Conservation (phyloP, 495 filamentous ascomycete species). For the Polyplosphaeria fusca region DNA sequence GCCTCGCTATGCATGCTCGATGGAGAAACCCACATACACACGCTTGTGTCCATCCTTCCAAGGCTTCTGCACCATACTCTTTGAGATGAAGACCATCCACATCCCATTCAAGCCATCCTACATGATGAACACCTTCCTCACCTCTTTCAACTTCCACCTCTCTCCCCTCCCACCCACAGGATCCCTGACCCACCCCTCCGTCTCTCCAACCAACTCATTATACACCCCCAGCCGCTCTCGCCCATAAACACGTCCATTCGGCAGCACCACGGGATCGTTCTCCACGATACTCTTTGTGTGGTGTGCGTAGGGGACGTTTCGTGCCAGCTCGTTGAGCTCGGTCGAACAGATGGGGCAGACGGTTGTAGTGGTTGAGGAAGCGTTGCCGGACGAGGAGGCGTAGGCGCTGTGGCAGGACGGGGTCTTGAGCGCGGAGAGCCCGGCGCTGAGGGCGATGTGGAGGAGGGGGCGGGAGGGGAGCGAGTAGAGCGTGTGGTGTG, state of each 20-base stretch:
- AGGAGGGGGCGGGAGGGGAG: conserved; percentile 80
- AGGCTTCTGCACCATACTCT: no score
- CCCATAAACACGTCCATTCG: conserved; percentile 84
- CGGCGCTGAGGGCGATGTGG: conserved; percentile 85
- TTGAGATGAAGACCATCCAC: no score
- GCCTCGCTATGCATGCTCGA: conserved; percentile 9
- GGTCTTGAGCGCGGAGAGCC: conserved; percentile 91
- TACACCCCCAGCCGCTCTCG: conserved; percentile 68
- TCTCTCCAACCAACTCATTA: conserved; percentile 67
- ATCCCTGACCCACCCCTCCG: conserved; percentile 71
- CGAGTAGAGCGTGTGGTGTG: conserved; percentile 83
- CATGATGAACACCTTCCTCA: conserved; percentile 85
- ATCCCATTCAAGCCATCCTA: no score
- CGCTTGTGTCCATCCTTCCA: no score
- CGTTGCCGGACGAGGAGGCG: conserved; percentile 57
- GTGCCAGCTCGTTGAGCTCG: conserved; percentile 87
- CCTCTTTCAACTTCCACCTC: conserved; percentile 55
- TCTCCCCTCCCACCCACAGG: conserved; percentile 57
- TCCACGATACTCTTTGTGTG: conserved; percentile 92
- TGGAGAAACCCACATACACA: no score
- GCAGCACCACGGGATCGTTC: conserved; percentile 77
- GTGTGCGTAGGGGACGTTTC: conserved; percentile 86
- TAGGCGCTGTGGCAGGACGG: conserved; percentile 81
- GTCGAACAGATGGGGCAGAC: conserved; percentile 94
- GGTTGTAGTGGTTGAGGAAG: conserved; percentile 56